Evolutionary conservation across 2,329 filamentous ascomycete species (phyloP).

Genomic region (Thelonectria rubi): DNA sequence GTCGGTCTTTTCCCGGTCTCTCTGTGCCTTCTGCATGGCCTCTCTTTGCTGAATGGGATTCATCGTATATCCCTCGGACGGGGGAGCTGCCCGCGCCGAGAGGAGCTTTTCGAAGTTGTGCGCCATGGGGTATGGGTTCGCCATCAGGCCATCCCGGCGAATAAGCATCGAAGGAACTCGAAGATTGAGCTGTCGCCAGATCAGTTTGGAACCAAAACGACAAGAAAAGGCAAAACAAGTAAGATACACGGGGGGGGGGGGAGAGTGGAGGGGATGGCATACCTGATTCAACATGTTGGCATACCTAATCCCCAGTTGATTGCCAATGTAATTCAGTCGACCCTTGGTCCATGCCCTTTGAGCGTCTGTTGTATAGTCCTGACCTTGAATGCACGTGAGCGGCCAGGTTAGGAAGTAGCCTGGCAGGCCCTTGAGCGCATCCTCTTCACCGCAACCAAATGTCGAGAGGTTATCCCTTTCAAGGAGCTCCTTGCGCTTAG

Average conservation of each 20-base stretch:
- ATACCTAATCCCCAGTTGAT: slow-evolving; percentile 66
- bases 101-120: slow-evolving; percentile 57
- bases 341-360: slow-evolving; percentile 66
- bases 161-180: slow-evolving; percentile 72
- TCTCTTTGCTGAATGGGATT: slow-evolving; percentile 60
- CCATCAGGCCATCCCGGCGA: slow-evolving; percentile 60
- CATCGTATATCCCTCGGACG: slow-evolving; percentile 49
- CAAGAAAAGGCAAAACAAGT: not conserved
- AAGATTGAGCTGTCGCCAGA: slow-evolving; percentile 59
- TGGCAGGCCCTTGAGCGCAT: slow-evolving; percentile 61
- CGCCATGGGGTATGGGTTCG: slow-evolving; percentile 52
- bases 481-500: slow-evolving; percentile 54
- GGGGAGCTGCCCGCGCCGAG: slow-evolving; percentile 49
- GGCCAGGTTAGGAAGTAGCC: slow-evolving; percentile 70
- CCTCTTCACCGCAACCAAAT: slow-evolving; percentile 61
- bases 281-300: slow-evolving; percentile 65
- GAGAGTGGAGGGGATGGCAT: slow-evolving; percentile 43
- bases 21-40: slow-evolving; percentile 56
- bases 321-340: slow-evolving; percentile 62
- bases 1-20: slow-evolving; percentile 55
- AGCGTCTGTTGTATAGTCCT: slow-evolving; percentile 67
- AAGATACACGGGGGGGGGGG: slow-evolving; percentile 8
- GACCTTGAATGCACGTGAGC: slow-evolving; percentile 60
- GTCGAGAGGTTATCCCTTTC: slow-evolving; percentile 52
- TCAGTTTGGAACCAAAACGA: slow-evolving; percentile 22